These are phyloP conservation scores for Gynostemma pentaphyllum DNA, from an alignment of 306 rosid species.

Conservation along the genomic window DNA sequence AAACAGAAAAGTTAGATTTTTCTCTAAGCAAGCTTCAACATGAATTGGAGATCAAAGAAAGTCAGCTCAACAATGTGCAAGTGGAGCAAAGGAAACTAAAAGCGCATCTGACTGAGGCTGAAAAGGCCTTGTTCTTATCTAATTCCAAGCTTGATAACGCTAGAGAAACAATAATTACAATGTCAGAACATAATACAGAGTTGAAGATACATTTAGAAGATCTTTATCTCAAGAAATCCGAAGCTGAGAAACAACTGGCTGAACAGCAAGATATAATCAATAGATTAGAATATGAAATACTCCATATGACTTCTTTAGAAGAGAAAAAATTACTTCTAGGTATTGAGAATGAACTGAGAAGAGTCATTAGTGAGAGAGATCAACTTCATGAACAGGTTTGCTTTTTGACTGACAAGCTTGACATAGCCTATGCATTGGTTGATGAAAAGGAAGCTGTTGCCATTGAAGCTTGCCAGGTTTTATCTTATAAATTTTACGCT, in stretches of 20 bases:
- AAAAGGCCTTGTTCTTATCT: constrained; percentile 42
- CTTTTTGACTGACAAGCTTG: constrained; percentile 52
- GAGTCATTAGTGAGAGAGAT: constrained; percentile 53
- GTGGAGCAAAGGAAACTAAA: constrained; percentile 42
- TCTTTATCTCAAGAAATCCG: constrained; percentile 37
- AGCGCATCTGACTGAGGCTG: constrained; percentile 44
- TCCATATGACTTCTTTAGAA: constrained; percentile 47
- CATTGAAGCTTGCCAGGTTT: constrained; percentile 74
- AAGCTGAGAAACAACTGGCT: constrained; percentile 52
- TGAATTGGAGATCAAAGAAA: constrained; percentile 54
- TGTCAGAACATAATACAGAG: constrained; percentile 52
- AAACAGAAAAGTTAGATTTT: constrained; percentile 48
- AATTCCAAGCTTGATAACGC: constrained; percentile 57
- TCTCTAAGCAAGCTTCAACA: constrained; percentile 48
- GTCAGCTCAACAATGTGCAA: constrained; percentile 48
- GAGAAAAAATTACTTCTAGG: constrained; percentile 43
- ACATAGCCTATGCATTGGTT: constrained; percentile 60
- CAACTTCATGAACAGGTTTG: constrained; percentile 55
- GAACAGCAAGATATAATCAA: constrained; percentile 66
- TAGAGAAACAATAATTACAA: constrained; percentile 29
- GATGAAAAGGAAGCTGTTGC: constrained; percentile 93
- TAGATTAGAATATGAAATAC: constrained; percentile 69
- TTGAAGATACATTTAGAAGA: constrained; percentile 56
- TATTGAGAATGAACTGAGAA: constrained; percentile 50
- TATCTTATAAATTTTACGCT: constrained; percentile 10